Conservation (phyloP, 768 basidiomycete genomes). For the Podaxis mareebaensis region DNA sequence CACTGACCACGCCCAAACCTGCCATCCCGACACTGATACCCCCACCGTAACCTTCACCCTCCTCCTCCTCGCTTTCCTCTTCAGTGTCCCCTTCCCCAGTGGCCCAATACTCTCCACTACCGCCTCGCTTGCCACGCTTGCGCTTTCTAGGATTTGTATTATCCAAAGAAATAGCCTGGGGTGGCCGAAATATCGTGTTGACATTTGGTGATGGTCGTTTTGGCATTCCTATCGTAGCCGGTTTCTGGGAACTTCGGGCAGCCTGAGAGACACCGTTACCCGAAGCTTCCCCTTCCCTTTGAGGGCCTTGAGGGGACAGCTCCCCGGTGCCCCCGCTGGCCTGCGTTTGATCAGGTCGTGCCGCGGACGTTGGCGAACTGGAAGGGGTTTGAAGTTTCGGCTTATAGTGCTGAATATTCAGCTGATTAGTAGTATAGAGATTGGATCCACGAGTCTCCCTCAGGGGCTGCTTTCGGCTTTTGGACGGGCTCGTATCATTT, state of each 20-base stretch:
- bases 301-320: neutral
- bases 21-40: slow-evolving; percentile 49
- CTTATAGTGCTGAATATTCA: slow-evolving; percentile 11
- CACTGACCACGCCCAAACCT: slow-evolving; percentile 40
- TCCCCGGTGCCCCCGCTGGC: neutral
- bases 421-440: slow-evolving; percentile 2
- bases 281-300: slow-evolving; percentile 1
- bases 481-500: neutral
- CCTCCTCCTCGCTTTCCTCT: slow-evolving; percentile 43
- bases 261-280: neutral
- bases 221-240: neutral
- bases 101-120: slow-evolving; percentile 17
- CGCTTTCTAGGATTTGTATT: slow-evolving; percentile 22
- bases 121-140: slow-evolving; percentile 25
- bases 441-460: neutral
- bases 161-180: neutral
- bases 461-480: neutral
- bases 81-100: slow-evolving; percentile 32
- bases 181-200: neutral
- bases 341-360: neutral
- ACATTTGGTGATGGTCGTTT: slow-evolving; percentile 3
- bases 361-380: neutral
- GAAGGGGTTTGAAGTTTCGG: neutral
- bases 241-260: slow-evolving; percentile 7
- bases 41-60: slow-evolving; percentile 31